Conservation (phyloP, 2,329 filamentous ascomycete species). For the Knufia fluminis region DNA sequence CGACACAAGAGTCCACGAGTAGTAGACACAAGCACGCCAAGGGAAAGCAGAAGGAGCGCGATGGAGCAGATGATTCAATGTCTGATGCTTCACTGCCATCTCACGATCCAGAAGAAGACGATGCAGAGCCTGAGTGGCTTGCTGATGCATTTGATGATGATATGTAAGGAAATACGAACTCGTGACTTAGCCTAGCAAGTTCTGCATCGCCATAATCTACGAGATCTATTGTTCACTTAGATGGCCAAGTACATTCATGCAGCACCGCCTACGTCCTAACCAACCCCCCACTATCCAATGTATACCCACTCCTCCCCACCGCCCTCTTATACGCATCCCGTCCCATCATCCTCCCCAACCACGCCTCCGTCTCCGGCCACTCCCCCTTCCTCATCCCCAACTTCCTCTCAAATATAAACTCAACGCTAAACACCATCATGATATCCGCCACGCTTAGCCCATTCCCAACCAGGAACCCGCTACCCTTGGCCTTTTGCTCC, state of each 20-base stretch:
- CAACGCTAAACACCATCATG: conserved; percentile 37
- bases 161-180: not conserved
- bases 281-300: conserved; percentile 5
- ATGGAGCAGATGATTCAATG: not conserved
- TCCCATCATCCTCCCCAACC: conserved; percentile 14
- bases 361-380: conserved; percentile 17
- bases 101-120: conserved; percentile 56
- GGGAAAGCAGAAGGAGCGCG: not conserved
- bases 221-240: too few relatives aligned
- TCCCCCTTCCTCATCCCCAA: conserved; percentile 12
- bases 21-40: not conserved
- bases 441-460: conserved; percentile 36
- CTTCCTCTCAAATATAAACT: conserved; percentile 30
- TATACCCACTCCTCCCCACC: conserved; percentile 20
- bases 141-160: conserved; percentile 8
- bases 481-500: conserved; percentile 23
- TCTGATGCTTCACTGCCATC: conserved; percentile 43
- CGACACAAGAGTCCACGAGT: too few relatives aligned
- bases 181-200: too few relatives aligned
- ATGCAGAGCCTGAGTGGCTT: conserved; percentile 57
- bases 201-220: too few relatives aligned
- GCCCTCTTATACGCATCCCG: conserved; percentile 16
- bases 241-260: too few relatives aligned
- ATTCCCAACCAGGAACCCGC: conserved; percentile 35
- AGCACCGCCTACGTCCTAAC: not conserved